These are phyloP conservation scores for Colletotrichum falcatum DNA, from an alignment of 2,329 filamentous ascomycete species.

Conservation along the genomic window DNA sequence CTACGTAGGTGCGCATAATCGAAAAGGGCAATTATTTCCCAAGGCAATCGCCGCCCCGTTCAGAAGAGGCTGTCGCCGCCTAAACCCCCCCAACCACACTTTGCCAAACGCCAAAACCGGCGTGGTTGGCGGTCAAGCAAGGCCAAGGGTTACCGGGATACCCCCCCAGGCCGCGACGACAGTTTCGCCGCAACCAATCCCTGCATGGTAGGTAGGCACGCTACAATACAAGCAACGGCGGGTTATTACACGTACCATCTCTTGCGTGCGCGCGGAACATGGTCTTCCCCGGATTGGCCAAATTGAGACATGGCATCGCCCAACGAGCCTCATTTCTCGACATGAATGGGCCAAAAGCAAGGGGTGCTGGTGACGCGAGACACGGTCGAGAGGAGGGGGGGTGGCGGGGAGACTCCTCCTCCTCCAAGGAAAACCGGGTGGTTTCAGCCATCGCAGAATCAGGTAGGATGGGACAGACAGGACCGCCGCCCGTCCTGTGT, in stretches of 20 bases:
- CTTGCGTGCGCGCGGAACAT: conserved; percentile 30
- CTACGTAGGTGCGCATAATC: neutral
- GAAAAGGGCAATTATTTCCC: neutral
- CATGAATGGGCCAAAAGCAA: neutral
- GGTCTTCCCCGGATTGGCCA: conserved; percentile 37
- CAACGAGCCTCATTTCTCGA: conserved; percentile 36
- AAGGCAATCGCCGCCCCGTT: neutral
- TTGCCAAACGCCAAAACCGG: neutral
- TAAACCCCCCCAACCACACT: neutral
- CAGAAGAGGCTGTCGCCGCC: neutral
- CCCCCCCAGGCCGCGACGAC: conserved; percentile 8
- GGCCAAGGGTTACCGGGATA: neutral
- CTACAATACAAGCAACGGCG: conserved; percentile 35
- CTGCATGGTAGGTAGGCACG: no score
- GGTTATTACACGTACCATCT: neutral
- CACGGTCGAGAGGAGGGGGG: no score
- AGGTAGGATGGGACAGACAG: conserved; percentile 3
- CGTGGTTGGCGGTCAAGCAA: conserved; percentile 7
- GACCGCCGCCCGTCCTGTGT: neutral
- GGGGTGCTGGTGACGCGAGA: conserved; percentile 7
- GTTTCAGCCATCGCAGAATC: conserved; percentile 26
- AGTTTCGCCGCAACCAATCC: conserved; percentile 30
- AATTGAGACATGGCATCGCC: conserved; percentile 33
- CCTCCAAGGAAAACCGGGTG: neutral
- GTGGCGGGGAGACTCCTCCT: no score